Evolutionary conservation across 1,139 yeast species (phyloP).

Genomic region (Debaryomyces sp.): DNA sequence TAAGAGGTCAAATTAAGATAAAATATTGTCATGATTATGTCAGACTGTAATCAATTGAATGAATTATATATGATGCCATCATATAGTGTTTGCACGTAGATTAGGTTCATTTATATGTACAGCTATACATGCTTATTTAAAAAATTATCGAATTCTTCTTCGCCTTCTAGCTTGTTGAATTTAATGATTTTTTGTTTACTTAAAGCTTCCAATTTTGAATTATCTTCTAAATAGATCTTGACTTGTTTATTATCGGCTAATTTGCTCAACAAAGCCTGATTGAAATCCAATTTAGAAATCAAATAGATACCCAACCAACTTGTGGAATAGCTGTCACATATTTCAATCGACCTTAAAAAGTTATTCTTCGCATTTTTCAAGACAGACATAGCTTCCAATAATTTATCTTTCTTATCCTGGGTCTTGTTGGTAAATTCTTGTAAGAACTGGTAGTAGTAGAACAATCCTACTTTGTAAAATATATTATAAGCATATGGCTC

Average conservation of each 20-base stretch:
- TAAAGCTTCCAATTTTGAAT: conserved; percentile 22
- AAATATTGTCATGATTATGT: neutral
- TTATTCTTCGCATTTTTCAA: conserved; percentile 50
- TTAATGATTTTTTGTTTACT: conserved; percentile 23
- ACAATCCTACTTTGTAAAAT: conserved; percentile 60
- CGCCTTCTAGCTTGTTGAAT: conserved; percentile 15
- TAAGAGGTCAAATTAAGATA: neutral
- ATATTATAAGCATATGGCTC: conserved; percentile 76
- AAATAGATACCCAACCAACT: conserved; percentile 77
- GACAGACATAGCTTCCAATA: conserved; percentile 24
- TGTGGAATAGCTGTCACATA: conserved; percentile 66
- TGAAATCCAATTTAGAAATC: conserved; percentile 28
- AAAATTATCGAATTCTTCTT: neutral
- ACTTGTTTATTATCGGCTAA: conserved; percentile 22
- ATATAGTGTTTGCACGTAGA: neutral
- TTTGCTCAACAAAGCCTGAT: conserved; percentile 22
- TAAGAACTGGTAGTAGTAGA: conserved; percentile 26
- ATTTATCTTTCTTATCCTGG: conserved; percentile 26
- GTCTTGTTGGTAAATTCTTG: conserved; percentile 20
- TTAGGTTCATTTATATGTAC: neutral
- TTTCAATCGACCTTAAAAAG: conserved; percentile 71
- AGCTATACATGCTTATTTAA: neutral
- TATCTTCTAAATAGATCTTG: conserved; percentile 24
- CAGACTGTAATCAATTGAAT: neutral
- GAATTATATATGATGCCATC: neutral